phyloP scores from a whole-genome alignment of 495 filamentous ascomycete genomes.

The Aspergillus asperescens region DNA sequence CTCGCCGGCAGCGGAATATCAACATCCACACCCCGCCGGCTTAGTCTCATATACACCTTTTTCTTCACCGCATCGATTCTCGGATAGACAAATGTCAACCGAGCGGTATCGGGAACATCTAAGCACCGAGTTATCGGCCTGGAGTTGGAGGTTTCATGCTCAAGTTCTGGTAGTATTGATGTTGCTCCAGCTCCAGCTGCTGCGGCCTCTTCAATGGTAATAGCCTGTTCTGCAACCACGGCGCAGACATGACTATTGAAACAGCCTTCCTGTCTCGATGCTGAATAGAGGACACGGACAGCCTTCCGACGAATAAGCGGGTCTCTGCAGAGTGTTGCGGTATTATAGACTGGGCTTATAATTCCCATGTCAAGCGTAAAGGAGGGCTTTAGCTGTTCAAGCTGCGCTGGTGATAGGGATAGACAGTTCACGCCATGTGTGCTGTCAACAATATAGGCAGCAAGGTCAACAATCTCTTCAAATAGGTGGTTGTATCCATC shows the following conservation, averaged over 20 bases:
- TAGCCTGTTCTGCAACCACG: slow-evolving; percentile 49
- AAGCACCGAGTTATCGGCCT: not conserved
- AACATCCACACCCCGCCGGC: not conserved
- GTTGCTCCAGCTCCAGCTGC: not conserved
- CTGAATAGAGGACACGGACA: slow-evolving; percentile 47
- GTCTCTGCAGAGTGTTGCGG: slow-evolving; percentile 56
- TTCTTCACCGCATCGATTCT: not conserved
- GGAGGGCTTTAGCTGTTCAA: not conserved
- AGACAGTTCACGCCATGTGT: too few relatives aligned
- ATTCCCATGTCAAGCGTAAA: slow-evolving; percentile 41
- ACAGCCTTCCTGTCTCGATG: slow-evolving; percentile 56
- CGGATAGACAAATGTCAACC: not conserved
- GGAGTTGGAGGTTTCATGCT: not conserved
- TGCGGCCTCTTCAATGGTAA: slow-evolving; percentile 48
- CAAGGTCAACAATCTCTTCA: slow-evolving; percentile 23
- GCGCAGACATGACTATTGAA: slow-evolving; percentile 57
- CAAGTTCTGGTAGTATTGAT: not conserved
- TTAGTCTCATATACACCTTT: not conserved
- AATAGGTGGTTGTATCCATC: slow-evolving; percentile 20
- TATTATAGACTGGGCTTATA: slow-evolving; percentile 50
- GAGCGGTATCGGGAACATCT: not conserved
- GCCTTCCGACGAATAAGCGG: slow-evolving; percentile 49
- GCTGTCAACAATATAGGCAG: slow-evolving; percentile 1
- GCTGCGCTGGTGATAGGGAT: too few relatives aligned
- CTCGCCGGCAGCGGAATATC: not conserved